Conservation (phyloP, 257 asterid species). For the Capsicum rhomboideum region DNA sequence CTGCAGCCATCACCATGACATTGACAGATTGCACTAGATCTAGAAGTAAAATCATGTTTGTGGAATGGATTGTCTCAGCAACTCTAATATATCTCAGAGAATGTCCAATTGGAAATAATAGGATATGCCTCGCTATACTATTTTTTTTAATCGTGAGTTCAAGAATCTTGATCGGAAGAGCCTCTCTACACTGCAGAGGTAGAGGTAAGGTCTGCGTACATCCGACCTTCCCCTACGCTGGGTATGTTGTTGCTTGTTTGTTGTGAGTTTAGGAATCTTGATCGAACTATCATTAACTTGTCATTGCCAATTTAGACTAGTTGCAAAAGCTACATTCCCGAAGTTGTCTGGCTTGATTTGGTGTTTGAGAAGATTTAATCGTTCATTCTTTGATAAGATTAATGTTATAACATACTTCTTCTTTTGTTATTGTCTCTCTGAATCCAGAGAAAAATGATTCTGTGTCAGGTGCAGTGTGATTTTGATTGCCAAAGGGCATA, state of each 20-base stretch:
- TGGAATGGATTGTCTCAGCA: neutral
- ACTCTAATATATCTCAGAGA: neutral
- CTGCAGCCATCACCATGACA: neutral
- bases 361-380: neutral
- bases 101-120: neutral
- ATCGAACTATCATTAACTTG: neutral
- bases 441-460: neutral
- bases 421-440: neutral
- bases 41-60: neutral
- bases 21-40: neutral
- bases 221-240: neutral
- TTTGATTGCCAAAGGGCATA: neutral
- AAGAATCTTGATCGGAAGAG: neutral
- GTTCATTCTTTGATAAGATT: neutral
- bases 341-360: neutral
- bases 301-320: neutral
- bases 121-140: neutral
- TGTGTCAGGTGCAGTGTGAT: neutral
- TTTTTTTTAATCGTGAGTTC: neutral
- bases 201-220: neutral
- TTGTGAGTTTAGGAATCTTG: neutral
- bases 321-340: neutral
- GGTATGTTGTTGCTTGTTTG: neutral
- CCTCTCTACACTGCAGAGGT: neutral
- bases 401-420: neutral